Conservation (phyloP, 768 basidiomycete species). For the Boletus rex-veris region DNA sequence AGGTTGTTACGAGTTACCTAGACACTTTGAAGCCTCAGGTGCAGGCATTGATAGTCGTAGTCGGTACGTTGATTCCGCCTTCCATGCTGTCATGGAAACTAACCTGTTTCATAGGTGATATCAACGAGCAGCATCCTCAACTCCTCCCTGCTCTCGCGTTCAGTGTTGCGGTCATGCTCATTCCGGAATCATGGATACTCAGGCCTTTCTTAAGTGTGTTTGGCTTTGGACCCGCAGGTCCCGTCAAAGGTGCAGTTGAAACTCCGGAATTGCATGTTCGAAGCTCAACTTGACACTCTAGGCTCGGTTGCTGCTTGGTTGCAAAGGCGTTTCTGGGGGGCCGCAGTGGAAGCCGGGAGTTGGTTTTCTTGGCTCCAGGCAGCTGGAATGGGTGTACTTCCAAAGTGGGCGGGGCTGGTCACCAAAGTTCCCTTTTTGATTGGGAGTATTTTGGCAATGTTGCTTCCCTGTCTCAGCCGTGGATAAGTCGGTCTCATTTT, state of each 20-base stretch:
- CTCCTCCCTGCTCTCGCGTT: conserved; percentile 4
- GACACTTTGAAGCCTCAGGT: conserved; percentile 1
- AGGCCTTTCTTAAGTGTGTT: conserved; percentile 7
- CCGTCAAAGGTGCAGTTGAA: conserved; percentile 8
- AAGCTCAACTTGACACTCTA: not conserved
- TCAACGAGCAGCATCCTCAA: conserved; percentile 13
- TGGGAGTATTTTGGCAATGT: not conserved
- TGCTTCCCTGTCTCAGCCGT: not conserved
- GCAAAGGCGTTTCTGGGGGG: too few relatives aligned
- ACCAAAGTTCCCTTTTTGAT: not conserved
- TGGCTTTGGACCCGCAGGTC: conserved; percentile 16
- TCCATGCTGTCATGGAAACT: not conserved
- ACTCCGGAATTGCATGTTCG: not conserved
- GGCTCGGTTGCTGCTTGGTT: conserved; percentile 14
- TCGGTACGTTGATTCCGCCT: conserved; percentile 3
- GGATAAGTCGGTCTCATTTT: not conserved
- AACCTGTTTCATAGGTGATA: conserved; percentile 6
- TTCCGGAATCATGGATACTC: conserved; percentile 16
- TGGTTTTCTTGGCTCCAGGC: conserved; percentile 4
- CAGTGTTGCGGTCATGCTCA: conserved; percentile 1
- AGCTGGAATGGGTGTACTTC: conserved; percentile 10
- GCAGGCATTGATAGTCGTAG: not conserved
- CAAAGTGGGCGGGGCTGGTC: conserved; percentile 4
- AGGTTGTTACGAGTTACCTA: not conserved
- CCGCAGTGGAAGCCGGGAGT: too few relatives aligned